Conservation (phyloP, 257 asterid species). For the Gynochthodes officinalis region DNA sequence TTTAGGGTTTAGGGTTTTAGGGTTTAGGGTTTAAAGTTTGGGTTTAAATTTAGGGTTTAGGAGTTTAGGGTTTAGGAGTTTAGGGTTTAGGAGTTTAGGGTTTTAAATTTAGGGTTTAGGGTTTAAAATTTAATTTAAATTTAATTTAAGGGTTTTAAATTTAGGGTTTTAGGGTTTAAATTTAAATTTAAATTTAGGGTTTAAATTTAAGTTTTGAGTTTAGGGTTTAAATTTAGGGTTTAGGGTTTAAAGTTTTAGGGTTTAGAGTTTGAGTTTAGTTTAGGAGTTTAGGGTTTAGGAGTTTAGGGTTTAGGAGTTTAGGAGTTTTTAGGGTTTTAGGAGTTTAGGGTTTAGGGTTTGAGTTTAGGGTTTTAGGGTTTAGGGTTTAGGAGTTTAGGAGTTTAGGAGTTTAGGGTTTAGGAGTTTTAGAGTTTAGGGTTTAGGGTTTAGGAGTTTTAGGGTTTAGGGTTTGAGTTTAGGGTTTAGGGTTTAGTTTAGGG, state of each 20-base stretch:
- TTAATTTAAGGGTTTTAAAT: background rate
- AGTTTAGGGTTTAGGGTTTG: background rate
- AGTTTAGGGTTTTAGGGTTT: no score
- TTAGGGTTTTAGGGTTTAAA: background rate
- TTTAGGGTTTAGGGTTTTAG: background rate
- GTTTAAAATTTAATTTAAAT: no score
- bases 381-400: background rate
- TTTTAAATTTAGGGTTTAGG: background rate
- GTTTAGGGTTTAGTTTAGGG: no score
- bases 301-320: background rate
- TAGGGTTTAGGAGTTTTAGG: background rate
- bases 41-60: background rate
- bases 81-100: background rate
- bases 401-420: background rate
- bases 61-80: background rate
- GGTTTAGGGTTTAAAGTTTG: background rate
- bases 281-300: background rate
- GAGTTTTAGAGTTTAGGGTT: background rate
- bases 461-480: background rate
- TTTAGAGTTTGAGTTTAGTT: background rate
- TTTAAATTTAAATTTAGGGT: background rate
- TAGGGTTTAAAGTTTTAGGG: background rate
- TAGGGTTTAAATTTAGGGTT: background rate
- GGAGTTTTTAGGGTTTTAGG: background rate
- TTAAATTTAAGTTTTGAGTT: constrained; percentile 1